Conservation (phyloP, 2,329 filamentous ascomycete genomes). For the Alternaria burnsii region DNA sequence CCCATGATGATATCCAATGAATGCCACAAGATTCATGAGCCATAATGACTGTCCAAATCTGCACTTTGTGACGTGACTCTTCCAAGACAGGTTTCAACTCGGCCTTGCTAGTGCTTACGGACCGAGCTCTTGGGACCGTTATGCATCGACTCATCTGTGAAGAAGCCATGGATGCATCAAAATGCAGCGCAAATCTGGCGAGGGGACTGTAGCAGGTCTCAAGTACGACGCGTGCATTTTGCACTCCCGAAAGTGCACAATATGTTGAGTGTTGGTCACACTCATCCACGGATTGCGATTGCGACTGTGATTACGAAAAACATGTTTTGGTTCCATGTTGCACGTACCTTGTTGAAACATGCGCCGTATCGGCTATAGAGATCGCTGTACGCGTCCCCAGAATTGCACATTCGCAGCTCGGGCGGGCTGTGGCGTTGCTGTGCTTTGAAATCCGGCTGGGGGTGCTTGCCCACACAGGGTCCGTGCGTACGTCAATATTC, state of each 20-base stretch:
- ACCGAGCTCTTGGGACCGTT: neutral
- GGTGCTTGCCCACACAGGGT: slow-evolving; percentile 9
- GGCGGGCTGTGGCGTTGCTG: neutral
- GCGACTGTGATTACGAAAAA: too few relatives aligned
- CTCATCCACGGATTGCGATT: neutral
- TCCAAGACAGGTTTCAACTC: neutral
- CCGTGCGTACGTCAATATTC: slow-evolving; percentile 15
- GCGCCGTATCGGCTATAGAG: neutral
- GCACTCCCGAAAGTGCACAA: neutral
- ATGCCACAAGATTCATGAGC: slow-evolving; percentile 35
- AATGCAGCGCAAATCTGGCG: neutral
- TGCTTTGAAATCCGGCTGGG: slow-evolving; percentile 20
- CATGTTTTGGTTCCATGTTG: neutral
- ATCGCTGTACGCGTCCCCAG: slow-evolving; percentile 5
- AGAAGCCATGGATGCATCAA: neutral
- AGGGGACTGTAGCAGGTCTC: neutral
- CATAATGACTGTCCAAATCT: slow-evolving; percentile 17
- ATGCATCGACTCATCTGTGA: neutral
- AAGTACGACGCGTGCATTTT: neutral
- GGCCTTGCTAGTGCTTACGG: neutral
- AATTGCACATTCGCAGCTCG: neutral
- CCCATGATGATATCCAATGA: slow-evolving; percentile 39
- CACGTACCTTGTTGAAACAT: neutral
- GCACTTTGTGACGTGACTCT: slow-evolving; percentile 16
- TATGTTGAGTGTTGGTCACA: neutral